phyloP scores from a whole-genome alignment of 2,329 filamentous ascomycete species.

The Talaromyces pinophilus region DNA sequence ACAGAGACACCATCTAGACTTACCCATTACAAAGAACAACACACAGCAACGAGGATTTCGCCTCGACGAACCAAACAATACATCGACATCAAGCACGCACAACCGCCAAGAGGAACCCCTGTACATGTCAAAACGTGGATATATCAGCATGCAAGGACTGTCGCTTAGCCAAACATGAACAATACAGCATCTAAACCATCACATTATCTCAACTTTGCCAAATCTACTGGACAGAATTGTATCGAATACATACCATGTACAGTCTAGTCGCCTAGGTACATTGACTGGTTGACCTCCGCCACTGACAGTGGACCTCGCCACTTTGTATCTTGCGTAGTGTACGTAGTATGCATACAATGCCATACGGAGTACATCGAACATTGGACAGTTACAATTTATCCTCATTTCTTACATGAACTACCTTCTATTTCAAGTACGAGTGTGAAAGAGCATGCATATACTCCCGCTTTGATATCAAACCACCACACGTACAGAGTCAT shows the following conservation, averaged over 20 bases:
- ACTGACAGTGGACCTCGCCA: conserved; percentile 1
- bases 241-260: background rate
- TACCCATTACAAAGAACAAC: background rate
- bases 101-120: conserved; percentile 8
- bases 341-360: background rate
- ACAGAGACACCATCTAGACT: background rate
- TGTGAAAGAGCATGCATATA: background rate
- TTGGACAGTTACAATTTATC: background rate
- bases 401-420: background rate
- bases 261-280: background rate
- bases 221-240: background rate
- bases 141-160: background rate
- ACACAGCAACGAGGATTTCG: conserved; percentile 1
- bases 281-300: background rate
- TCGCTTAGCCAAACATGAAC: background rate
- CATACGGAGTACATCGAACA: background rate
- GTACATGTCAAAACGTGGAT: conserved; percentile 1
- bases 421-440: background rate
- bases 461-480: conserved; percentile 1
- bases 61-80: background rate
- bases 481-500: background rate
- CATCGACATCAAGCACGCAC: conserved; percentile 4
- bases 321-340: background rate
- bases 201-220: background rate
- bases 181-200: background rate